Base-by-base conservation (phyloP, 1,284 basidiomycete genomes). In the Termitomyces sp. region DNA sequence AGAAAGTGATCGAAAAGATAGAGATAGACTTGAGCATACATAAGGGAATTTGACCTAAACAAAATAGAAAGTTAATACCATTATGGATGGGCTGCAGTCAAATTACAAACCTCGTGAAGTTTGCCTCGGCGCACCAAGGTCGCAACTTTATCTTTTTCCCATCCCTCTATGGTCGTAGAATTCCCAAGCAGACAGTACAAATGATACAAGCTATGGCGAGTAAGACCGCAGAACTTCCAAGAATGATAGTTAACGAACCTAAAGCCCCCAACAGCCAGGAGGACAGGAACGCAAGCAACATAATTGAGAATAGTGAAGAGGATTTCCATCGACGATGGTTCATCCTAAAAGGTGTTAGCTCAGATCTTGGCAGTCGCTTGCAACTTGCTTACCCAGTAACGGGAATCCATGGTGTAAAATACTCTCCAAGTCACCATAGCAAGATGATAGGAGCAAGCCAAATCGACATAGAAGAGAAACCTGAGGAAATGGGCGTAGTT, bases 101-200 rank as follows among this genome's bases (percentile, higher is more conserved):
- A 5, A 41, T 28, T 7, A 65, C 77, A 26, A 59, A 90, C 89
- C 72, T 94, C 90, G 51, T 79, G 82, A 58, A 98, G 89, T 70
- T 90, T 90, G 1, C 95, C 96, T 56, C 89, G 75, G 12, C 90
- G 82, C 44, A 94, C 83, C 62, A 98, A 80, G 0, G 85, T 91
- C 4, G 92, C 88, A 0, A 87, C 92, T 68, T 91, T 94, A 66
- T 99, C 94, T 73, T 98, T 98, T 69, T 99, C 97, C 92, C 93
- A 97, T 1, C 90, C 86, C 73, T 99, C 96, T 55, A 99, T 97
- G 0, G 96, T 98, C 0, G 96, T 99, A 10, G 88, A 88, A 68
- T 99, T 99, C 19, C 80, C 79, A 10, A 80, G 64, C n/a, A 96
- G 70, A 48, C 84, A 81, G 67, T 87, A 91, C 60, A 95, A 84